These are phyloP conservation scores for Solanum pimpinellifolium DNA, from an alignment of 257 asterid genomes.

Conservation along the genomic window DNA sequence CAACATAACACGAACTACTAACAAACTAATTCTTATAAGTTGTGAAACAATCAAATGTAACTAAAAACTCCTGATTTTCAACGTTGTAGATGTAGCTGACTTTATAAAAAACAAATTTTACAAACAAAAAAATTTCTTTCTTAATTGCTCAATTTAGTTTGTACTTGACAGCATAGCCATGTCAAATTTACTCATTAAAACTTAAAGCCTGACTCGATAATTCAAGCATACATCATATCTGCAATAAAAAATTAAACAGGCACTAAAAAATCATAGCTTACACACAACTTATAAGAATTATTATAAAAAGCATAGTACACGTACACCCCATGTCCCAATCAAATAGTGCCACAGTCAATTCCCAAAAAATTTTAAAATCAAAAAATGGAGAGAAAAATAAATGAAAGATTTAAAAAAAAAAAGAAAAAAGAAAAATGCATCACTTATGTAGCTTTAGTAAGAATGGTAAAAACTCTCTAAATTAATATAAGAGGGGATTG, in stretches of 20 bases:
- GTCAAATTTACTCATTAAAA: not conserved
- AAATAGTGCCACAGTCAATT: not conserved
- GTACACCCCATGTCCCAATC: not conserved
- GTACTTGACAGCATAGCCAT: not conserved
- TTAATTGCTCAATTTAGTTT: not conserved
- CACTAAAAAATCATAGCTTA: not conserved
- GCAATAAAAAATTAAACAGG: not conserved
- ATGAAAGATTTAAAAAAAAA: fast-evolving
- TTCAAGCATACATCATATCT: not conserved
- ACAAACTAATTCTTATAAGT: not conserved
- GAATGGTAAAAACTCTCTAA: not conserved
- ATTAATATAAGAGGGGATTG: no score
- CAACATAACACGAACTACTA: not conserved
- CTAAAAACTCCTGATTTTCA: not conserved
- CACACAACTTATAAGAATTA: not conserved
- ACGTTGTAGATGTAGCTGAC: not conserved
- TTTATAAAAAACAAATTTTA: not conserved
- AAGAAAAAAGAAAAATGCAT: no score
- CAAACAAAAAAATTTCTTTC: not conserved
- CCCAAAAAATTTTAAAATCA: not conserved
- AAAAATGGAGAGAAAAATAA: no score
- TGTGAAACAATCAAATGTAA: not conserved
- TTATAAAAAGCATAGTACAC: not conserved
- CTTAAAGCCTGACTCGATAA: not conserved
- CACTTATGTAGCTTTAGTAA: not conserved